Conservation (phyloP, 345 rosid species). For the Eucalyptus virginea region DNA sequence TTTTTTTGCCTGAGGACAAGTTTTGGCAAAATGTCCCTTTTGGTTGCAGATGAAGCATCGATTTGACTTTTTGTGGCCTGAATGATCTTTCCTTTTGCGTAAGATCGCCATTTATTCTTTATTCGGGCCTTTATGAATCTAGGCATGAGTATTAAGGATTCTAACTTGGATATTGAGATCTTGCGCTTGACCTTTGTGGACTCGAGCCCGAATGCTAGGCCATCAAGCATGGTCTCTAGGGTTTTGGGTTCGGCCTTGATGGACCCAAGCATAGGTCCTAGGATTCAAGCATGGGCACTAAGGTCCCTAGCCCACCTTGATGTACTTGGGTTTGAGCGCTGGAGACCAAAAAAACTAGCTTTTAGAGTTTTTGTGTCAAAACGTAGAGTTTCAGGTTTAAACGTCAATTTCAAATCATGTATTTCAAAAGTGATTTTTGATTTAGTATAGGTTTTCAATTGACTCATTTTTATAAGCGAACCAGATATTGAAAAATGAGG, state of each 20-base stretch:
- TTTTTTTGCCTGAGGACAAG: no score
- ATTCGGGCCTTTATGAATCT: no score
- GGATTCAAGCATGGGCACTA: rapidly evolving
- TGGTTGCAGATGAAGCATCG: no score
- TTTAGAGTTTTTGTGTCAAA: background rate
- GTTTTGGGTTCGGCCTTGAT: rapidly evolving
- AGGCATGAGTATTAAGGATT: rapidly evolving
- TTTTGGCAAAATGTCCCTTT: no score
- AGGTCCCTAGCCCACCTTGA: background rate
- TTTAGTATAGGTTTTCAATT: no score
- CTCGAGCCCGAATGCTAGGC: rapidly evolving
- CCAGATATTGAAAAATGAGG: no score
- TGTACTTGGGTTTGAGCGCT: rapidly evolving
- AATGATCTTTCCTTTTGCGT: no score
- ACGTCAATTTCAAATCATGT: no score
- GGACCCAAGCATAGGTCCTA: rapidly evolving
- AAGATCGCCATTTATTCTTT: no score
- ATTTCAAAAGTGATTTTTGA: rapidly evolving
- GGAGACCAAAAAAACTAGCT: rapidly evolving
- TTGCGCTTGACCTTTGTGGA: rapidly evolving
- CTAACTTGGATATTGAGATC: background rate
- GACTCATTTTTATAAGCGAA: background rate
- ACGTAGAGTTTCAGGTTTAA: rapidly evolving
- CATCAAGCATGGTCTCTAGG: background rate
- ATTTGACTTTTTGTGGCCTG: no score